Conservation (phyloP, 1,139 yeast species). For the Taphrina communis region DNA sequence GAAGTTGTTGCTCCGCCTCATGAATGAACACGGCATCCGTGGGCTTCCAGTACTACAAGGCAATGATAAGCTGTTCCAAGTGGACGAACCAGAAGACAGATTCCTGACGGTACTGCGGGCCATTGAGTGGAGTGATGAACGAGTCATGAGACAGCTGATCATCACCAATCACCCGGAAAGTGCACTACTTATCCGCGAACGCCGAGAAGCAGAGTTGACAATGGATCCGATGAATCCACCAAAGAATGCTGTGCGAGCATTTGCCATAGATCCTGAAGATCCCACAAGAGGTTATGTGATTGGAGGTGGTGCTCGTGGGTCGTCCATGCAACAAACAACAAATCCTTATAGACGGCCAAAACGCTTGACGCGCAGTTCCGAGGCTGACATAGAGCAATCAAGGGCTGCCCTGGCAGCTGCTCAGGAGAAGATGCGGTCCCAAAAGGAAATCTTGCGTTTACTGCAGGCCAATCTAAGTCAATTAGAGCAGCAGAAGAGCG, state of each 20-base stretch:
- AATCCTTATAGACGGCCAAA: slow-evolving; percentile 51
- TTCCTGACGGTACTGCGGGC: slow-evolving; percentile 65
- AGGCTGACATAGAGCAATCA: slow-evolving; percentile 40
- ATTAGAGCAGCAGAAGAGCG: slow-evolving; percentile 9
- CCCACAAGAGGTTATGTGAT: slow-evolving; percentile 52
- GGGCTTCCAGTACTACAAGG: slow-evolving; percentile 27
- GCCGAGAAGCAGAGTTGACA: slow-evolving; percentile 60
- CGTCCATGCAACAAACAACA: slow-evolving; percentile 67
- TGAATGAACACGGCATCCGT: slow-evolving; percentile 50
- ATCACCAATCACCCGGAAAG: slow-evolving; percentile 70
- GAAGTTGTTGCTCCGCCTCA: slow-evolving; percentile 56
- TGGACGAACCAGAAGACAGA: slow-evolving; percentile 53
- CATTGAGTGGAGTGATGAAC: slow-evolving; percentile 51
- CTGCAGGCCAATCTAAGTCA: slow-evolving; percentile 10
- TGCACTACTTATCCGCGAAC: slow-evolving; percentile 60
- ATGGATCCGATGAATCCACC: slow-evolving; percentile 51
- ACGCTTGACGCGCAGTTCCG: slow-evolving; percentile 46
- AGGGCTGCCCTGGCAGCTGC: slow-evolving; percentile 14
- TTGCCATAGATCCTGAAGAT: slow-evolving; percentile 56
- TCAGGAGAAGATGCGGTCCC: slow-evolving; percentile 19
- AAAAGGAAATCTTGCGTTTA: slow-evolving; percentile 8
- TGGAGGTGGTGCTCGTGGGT: slow-evolving; percentile 51
- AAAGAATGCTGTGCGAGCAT: slow-evolving; percentile 58
- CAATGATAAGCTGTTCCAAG: slow-evolving; percentile 55
- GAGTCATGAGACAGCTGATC: slow-evolving; percentile 55